Conservation (phyloP, 257 asterid species). For the Solanum paucissectum region DNA sequence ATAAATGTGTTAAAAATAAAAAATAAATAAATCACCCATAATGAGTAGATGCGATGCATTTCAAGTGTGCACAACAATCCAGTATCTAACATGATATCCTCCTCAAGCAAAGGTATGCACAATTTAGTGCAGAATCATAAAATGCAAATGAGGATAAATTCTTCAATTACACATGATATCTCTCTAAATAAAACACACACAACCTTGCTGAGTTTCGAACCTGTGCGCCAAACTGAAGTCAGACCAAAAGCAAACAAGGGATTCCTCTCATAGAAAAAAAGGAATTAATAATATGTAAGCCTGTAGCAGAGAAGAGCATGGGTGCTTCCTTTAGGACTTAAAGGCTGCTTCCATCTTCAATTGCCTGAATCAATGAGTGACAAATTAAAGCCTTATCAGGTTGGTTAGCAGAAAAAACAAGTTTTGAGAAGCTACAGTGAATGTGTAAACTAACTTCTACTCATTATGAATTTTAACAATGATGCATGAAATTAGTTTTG, state of each 20-base stretch:
- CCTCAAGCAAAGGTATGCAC: not conserved
- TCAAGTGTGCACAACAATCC: not conserved
- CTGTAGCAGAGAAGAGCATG: not conserved
- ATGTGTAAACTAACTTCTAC: not conserved
- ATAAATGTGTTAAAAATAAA: not conserved
- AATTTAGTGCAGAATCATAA: not conserved
- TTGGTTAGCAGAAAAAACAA: not conserved
- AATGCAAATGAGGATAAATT: not conserved
- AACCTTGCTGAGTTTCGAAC: not conserved
- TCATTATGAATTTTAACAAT: not conserved
- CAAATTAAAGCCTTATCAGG: not conserved
- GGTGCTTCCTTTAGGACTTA: not conserved
- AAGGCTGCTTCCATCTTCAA: not conserved
- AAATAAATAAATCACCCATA: not conserved
- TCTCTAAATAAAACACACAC: not conserved
- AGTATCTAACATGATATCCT: not conserved
- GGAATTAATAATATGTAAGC: not conserved
- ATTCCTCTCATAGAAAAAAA: not conserved
- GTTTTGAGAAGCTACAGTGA: not conserved
- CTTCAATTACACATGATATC: not conserved
- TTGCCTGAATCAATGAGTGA: not conserved
- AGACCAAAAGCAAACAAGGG: not conserved
- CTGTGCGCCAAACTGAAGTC: too few relatives aligned
- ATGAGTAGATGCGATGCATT: not conserved
- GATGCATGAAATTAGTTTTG: not conserved